Base-by-base conservation (phyloP, 2,329 filamentous ascomycete species). In the Monosporascus sp. region DNA sequence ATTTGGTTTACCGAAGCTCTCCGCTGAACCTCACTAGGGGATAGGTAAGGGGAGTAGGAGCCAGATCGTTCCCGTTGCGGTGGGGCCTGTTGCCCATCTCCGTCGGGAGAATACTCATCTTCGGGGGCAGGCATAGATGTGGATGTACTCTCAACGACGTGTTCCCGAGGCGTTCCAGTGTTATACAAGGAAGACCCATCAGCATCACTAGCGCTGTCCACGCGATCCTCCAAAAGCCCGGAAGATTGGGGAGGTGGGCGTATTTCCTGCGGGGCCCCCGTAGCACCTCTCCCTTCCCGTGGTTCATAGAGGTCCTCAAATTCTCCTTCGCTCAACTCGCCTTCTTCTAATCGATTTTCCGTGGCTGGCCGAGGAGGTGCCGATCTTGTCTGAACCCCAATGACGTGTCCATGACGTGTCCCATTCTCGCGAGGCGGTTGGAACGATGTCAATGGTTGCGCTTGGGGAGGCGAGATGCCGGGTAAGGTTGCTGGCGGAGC, bases 261-360 rank as follows among this genome's bases (percentile, higher is more conserved):
- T 20, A 44, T 36, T 34, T 45, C 49, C 16, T 49, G 31, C 7
- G 54, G 26, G 16, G 49, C 7, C 24, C 51, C 50, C 31, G 48
- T 24, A 5, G 52, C 34, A 46, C 61, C 63, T 47, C 60, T 61
- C 9, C 11, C 8, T 46, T 46, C 43, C 20, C 9, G n/a, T 4
- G 78, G 75, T 48, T 82, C 78, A 56, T 84, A 83, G 2, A 79
- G 62, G 60, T 84, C 79, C 49, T 84, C 80, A 48, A 80, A 76
- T 61, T 87, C 84, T 19, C 78, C 81, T 61, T 93, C 90, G 58
- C 84, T 88, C 31, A 94, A 68, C 67, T 95, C 90, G 17, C 88
- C 89, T 63, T 95, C 90, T 64, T 94, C 89, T 26, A 63, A 59
- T 2, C 43, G 43, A 24, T 54, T 56, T 4, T 54, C 46, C n/a